A percentile compares a stretch with the other conserved stretches of the same genome.
Conservation (phyloP, 495 filamentous ascomycete species). For the Lophium mytilinum region DNA sequence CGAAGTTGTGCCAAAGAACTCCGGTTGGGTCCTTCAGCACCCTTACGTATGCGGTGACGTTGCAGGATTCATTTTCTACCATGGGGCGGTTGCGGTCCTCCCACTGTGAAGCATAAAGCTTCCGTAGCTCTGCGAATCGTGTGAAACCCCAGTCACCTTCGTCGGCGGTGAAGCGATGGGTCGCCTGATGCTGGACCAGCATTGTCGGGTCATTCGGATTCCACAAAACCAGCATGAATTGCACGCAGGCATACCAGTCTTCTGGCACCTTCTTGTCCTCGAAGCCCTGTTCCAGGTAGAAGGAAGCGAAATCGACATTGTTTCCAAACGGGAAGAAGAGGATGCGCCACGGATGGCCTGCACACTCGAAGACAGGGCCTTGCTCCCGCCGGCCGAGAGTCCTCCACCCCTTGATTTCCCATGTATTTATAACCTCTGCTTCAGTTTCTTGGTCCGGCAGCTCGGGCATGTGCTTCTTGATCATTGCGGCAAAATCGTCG, state of each 20-base stretch:
- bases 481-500: slow-evolving; percentile 83
- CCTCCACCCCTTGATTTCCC: slow-evolving; percentile 79
- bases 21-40: slow-evolving; percentile 95
- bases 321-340: slow-evolving; percentile 95
- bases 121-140: slow-evolving; percentile 74
- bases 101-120: slow-evolving; percentile 66
- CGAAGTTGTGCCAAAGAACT: slow-evolving; percentile 98
- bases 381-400: slow-evolving; percentile 66
- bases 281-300: slow-evolving; percentile 95
- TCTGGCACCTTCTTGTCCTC: slow-evolving; percentile 60
- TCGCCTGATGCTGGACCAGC: slow-evolving; percentile 58
- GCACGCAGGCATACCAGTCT: slow-evolving; percentile 92
- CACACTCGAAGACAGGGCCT: slow-evolving; percentile 80
- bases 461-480: slow-evolving; percentile 62
- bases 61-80: slow-evolving; percentile 77
- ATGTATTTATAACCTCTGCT: slow-evolving; percentile 64
- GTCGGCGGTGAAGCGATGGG: slow-evolving; percentile 88
- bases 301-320: slow-evolving; percentile 79
- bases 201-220: slow-evolving; percentile 83
- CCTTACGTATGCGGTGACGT: slow-evolving; percentile 86
- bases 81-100: slow-evolving; percentile 63
- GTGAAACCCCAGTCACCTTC: slow-evolving; percentile 99
- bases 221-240: slow-evolving; percentile 89
- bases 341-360: slow-evolving; percentile 86
- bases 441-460: slow-evolving; percentile 65